Conservation (phyloP, 2,329 filamentous ascomycete genomes). For the Penicillium palitans region DNA sequence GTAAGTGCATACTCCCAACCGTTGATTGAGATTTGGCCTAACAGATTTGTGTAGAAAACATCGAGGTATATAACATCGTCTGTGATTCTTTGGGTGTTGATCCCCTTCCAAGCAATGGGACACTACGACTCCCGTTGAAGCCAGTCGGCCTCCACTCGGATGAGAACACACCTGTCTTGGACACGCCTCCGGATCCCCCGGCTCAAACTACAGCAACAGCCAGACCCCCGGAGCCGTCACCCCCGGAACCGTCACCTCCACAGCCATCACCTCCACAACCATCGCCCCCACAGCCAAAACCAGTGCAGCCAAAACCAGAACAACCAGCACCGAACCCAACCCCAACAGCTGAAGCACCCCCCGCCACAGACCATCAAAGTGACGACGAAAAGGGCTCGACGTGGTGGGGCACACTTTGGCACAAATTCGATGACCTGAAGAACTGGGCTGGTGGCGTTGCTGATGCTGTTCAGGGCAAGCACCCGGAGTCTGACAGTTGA, state of each 20-base stretch:
- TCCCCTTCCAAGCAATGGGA: conserved; percentile 83
- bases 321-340: conserved; percentile 1
- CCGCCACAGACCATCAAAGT: conserved; percentile 19
- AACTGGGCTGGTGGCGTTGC: conserved; percentile 38
- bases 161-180: conserved; percentile 32
- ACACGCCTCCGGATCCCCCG: conserved; percentile 37
- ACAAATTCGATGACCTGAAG: conserved; percentile 38
- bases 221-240: conserved; percentile 3
- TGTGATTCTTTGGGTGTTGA: conserved; percentile 79
- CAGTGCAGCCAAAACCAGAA: neutral
- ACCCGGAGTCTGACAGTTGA: conserved; percentile 9
- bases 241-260: conserved; percentile 1
- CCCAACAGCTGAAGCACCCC: neutral
- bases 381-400: conserved; percentile 23
- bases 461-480: conserved; percentile 33
- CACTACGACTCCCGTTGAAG: conserved; percentile 57
- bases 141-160: conserved; percentile 49
- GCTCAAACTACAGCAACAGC: conserved; percentile 17
- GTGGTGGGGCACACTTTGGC: conserved; percentile 39
- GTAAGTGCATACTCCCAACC: conserved; percentile 57
- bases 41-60: conserved; percentile 67
- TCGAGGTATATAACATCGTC: conserved; percentile 89
- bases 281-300: neutral
- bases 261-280: neutral
- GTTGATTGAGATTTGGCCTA: neutral